Percentiles rank a stretch among this genome's conserved stretches.
phyloP scores from a whole-genome alignment of 768 basidiomycete species.

The Pholiota microspora region DNA sequence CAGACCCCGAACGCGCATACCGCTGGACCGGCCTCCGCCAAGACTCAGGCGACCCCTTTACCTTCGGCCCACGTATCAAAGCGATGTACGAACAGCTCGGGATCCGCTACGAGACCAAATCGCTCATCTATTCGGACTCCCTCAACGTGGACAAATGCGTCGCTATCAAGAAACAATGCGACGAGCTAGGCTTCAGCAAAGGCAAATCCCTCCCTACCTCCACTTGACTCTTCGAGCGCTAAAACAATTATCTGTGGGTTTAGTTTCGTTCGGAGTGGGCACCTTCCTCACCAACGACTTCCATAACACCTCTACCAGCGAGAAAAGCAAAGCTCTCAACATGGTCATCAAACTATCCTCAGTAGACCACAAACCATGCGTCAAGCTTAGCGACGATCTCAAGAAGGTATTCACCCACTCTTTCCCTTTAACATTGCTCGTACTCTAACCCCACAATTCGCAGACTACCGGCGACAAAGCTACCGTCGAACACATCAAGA shows the following conservation, averaged over 20 bases:
- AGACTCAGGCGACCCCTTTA: conserved; percentile 88
- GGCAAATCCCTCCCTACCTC: conserved; percentile 34
- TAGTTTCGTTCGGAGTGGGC: conserved; percentile 91
- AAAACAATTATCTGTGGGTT: background rate
- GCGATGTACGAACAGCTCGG: conserved; percentile 69
- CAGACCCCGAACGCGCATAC: conserved; percentile 55
- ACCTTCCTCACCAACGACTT: conserved; percentile 94
- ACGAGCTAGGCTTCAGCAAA: conserved; percentile 65
- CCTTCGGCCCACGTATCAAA: conserved; percentile 75
- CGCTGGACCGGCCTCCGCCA: conserved; percentile 87
- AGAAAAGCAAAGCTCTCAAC: conserved; percentile 80
- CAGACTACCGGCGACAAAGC: conserved; percentile 71
- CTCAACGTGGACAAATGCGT: conserved; percentile 72
- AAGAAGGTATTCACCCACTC: conserved; percentile 52
- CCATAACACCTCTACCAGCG: conserved; percentile 40
- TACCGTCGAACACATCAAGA: conserved; percentile 60
- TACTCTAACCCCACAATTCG: background rate
- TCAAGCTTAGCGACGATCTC: conserved; percentile 93
- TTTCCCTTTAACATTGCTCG: background rate
- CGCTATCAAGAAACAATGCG: conserved; percentile 66
- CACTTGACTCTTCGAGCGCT: background rate
- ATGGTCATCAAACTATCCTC: conserved; percentile 92
- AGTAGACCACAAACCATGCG: conserved; percentile 71
- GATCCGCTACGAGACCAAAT: conserved; percentile 62
- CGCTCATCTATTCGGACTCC: conserved; percentile 83